Evolutionary conservation across 2,329 filamentous ascomycete genomes (phyloP).

Genomic region (Pezicula radicicola): DNA sequence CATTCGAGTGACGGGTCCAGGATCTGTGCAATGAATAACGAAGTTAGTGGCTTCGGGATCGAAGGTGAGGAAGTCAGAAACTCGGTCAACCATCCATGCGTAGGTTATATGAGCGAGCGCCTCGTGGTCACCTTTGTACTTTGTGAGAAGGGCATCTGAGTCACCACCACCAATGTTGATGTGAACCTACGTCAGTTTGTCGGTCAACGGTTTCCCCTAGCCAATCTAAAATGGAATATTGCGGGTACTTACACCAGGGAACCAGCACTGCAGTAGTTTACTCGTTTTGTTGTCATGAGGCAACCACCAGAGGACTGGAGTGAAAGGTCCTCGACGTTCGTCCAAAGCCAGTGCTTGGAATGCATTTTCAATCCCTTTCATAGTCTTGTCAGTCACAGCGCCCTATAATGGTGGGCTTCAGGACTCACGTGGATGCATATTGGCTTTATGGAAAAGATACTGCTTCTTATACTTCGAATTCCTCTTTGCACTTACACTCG

Average conservation of each 20-base stretch:
- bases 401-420: neutral
- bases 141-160: neutral
- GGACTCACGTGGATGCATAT: slow-evolving; percentile 6
- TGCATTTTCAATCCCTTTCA: slow-evolving; percentile 36
- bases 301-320: slow-evolving; percentile 30
- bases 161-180: neutral
- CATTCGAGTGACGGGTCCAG: neutral
- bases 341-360: slow-evolving; percentile 45
- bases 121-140: neutral
- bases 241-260: slow-evolving; percentile 29
- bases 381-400: neutral
- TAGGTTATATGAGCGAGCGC: neutral
- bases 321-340: slow-evolving; percentile 34
- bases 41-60: neutral
- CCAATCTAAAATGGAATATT: neutral
- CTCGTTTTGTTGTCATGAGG: slow-evolving; percentile 10
- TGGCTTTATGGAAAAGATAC: slow-evolving; percentile 34
- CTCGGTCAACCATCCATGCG: slow-evolving; percentile 1
- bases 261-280: slow-evolving; percentile 38
- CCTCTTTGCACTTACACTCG: neutral
- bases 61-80: neutral
- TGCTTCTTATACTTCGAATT: slow-evolving; percentile 14
- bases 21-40: neutral
- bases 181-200: too few species aligned
- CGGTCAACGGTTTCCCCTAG: neutral